Evolutionary conservation across 2,329 filamentous ascomycete species (phyloP).

Genomic region (Fusarium torreyae): DNA sequence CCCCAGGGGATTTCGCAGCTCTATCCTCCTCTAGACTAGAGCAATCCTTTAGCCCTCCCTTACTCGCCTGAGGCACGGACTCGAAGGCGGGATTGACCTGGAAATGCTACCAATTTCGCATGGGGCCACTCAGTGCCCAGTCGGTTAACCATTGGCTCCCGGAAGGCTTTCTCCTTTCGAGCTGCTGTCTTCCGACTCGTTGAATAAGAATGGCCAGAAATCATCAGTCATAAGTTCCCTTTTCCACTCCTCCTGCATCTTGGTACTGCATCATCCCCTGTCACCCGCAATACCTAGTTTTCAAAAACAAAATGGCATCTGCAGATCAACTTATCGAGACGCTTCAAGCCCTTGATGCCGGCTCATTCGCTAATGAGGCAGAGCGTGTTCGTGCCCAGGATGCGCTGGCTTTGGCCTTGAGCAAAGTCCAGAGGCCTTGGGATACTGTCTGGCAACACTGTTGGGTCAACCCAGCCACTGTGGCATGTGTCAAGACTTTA

Average conservation of each 20-base stretch:
- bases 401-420: slow-evolving; percentile 51
- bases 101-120: neutral
- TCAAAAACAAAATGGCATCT: slow-evolving; percentile 45
- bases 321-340: slow-evolving; percentile 46
- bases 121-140: neutral
- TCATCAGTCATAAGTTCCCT: neutral
- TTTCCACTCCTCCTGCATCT: neutral
- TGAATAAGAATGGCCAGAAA: neutral
- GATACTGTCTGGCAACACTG: slow-evolving; percentile 58
- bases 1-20: neutral
- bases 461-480: slow-evolving; percentile 54
- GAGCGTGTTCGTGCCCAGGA: slow-evolving; percentile 54
- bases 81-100: neutral
- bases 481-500: slow-evolving; percentile 55
- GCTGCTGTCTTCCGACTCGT: neutral
- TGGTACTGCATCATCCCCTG: neutral
- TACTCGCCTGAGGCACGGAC: neutral
- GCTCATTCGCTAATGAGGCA: slow-evolving; percentile 52
- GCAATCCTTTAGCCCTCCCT: neutral
- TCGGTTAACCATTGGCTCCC: neutral
- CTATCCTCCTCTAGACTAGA: neutral
- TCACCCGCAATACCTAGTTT: neutral
- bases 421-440: slow-evolving; percentile 57
- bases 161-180: neutral
- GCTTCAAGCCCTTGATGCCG: slow-evolving; percentile 47